Evolutionary conservation across 2,329 filamentous ascomycete genomes (phyloP).

Genomic region (Blastomyces parvus): DNA sequence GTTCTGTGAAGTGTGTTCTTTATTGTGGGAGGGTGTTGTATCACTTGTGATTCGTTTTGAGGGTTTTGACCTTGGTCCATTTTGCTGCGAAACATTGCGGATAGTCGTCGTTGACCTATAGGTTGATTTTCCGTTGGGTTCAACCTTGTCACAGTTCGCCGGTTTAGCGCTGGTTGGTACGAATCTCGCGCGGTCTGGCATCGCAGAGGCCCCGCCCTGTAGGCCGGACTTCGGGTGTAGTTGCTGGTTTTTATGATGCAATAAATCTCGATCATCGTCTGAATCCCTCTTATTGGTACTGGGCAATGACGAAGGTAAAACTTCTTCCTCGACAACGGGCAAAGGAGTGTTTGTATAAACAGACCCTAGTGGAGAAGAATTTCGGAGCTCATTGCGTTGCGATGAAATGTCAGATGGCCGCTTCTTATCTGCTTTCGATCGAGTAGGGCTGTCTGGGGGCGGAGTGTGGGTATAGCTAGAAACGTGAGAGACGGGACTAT

Average conservation of each 20-base stretch:
- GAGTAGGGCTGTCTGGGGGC: conserved; percentile 3
- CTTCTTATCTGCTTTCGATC: neutral
- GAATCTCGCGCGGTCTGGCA: neutral
- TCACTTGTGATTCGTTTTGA: neutral
- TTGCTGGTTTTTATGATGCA: neutral
- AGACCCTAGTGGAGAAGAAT: neutral
- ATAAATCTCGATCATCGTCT: neutral
- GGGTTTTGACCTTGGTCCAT: neutral
- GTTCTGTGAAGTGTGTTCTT: neutral
- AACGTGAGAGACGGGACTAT: conserved; percentile 8
- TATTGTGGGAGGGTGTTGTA: neutral
- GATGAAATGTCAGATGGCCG: neutral
- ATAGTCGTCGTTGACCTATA: neutral
- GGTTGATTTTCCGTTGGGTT: neutral
- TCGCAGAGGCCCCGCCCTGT: neutral
- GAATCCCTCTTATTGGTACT: neutral
- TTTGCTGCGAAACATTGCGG: neutral
- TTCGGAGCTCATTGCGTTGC: neutral
- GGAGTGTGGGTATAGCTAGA: conserved; percentile 4
- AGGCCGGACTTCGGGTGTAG: neutral
- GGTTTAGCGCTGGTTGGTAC: neutral
- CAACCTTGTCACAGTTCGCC: neutral
- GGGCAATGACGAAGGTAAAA: neutral
- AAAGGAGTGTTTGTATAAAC: neutral
- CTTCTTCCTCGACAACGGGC: neutral